Base-by-base conservation (phyloP, 495 filamentous ascomycete species). In the Rhizodiscina lignyota region DNA sequence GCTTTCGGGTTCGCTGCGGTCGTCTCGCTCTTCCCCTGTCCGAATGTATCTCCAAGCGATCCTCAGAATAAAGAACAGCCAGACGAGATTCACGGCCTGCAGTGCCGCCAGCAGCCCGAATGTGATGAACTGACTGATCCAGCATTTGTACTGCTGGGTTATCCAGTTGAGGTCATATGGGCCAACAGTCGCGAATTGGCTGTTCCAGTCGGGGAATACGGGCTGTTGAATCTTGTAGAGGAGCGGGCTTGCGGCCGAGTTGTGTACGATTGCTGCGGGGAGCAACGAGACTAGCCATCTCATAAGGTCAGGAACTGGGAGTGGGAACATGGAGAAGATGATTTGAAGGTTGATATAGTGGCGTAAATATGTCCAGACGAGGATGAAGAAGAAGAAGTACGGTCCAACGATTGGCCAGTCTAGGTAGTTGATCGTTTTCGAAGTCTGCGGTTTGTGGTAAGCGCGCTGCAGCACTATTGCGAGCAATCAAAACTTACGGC, bases 361-460 rank as follows among this genome's bases (percentile, higher is more conserved):
- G 35, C 89, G 83, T 39, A 87, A 67, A 59, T 97, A 97, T 53
- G 80, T 71, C 89, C 89, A 97, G 42, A 79, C 60, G 44, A 57
- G 59, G 38, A 92, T 77, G 60, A 96, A 97, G 42, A 78, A 40
- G 49, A 63, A 69, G 61, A 85, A 96, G 61, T 86, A 96, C 11
- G 83, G 85, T 2, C 63, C 69, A 0, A 77, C 79, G 30, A 92
- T 63, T 34, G 63, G 56, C 27, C 77, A 72, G 48, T 92, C 80
- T 38, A 96, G 57, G 58, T 97, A 97, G 60, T 94, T 94, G 35
- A 97, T 68, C 1, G 75, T 76, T 61, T 96, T 96, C 34, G 86
- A 94, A 3, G 83, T 92, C 77, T 92, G 40, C 4, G 18, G 19
- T 30, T 20, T 17, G 18, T 5, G 22, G 21, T 33, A n/a, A 32